Base-by-base conservation (phyloP, 805 yeast species). In the Myxozyma sirexii region DNA sequence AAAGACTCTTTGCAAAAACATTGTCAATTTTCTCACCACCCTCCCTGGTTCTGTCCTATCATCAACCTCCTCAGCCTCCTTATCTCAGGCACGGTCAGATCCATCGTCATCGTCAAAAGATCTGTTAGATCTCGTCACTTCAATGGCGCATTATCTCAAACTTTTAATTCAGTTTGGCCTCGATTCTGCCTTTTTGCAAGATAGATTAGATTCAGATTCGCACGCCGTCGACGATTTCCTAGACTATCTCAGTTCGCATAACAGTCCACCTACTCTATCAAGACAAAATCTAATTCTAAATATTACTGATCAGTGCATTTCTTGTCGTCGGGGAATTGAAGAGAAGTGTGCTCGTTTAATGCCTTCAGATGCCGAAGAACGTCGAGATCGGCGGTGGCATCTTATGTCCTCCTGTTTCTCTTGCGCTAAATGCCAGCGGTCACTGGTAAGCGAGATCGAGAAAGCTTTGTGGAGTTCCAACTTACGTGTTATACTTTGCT, bases 131-230 rank as follows among this genome's bases (percentile, higher is more conserved):
- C 84, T 92, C 10, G 92, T 92, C 4, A 90, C 97, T 1, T 91
- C 96, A 0, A 77, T 93, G 67, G 97, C 99, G 0, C 98, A 94
- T 71, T 93, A 91, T 73, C 78, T 94, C 68, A 94, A 94, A 72
- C 78, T 93, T 5, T 76, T 94, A 23, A 87, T 93, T 3, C 79
- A 97, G 63, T 84, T 84, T 69, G 94, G 97, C 0, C 79, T 94
- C 43, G 82, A 84, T 59, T 84, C 85, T 65, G 89, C 97, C 0
- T 76, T 94, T n/a, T 85, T 82, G 57, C 77, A 81, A 56, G 88
- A 88, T 71, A 54, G 50, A 65, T 68, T 79, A 2, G 76, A 81
- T 6, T 83, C 82, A 33, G 80, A 87, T 7, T 81, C 86, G 0
- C 77, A 74, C 41, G 88, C 90, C 0, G 76, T 88, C 35, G 86